Base-by-base conservation (phyloP, 768 basidiomycete genomes). In the Phaeotremella skinneri region DNA sequence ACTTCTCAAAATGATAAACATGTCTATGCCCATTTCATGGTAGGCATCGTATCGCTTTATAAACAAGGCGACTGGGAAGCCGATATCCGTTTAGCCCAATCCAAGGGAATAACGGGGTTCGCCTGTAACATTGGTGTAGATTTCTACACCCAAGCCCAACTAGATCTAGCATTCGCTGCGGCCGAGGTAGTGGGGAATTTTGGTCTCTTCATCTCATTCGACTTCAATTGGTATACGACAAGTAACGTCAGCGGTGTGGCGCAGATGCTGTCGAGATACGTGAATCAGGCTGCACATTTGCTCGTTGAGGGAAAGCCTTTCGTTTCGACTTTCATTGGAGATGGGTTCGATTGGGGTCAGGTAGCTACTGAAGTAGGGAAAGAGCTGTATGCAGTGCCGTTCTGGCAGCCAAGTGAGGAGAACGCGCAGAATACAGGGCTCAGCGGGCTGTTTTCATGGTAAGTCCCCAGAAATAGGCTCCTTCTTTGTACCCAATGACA, bases 1-100 rank as follows among this genome's bases (percentile, higher is more conserved):
- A 45, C 43, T 21, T 9, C 43, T 6, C 6, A 11, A 45, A 45
- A 49, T 5, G 63, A 57, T 42, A 74, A 74, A 29, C 64, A 66
- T 23, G 71, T 76, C 39, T 74, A 73, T 59, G 75, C 75, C 17
- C 75, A 74, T 49, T 76, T 76, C 55, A 76, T 76, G 73, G 65
- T 76, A 52, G 75, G 75, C 9, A 68, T 76, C 52, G 75, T 76
- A 9, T 68, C 67, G 6, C 55, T 63, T 7, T 76, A 76, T 54
- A 52, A 45, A 14, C 42, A 57, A 2, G 41, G 56, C 14, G 64
- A 67, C 51, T 73, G 71, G 70, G 58, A 62, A 17, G 37, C 45
- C n/a, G 75, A 76, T 49, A 72, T 73, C 50, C 34, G 53, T 9
- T 53, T 73, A 1, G 75, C 75, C 25, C 64, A 68, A 48, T 66